These are phyloP conservation scores for Phytophthora sp. DNA, from an alignment of 352 stramenopile genomes.

Conservation along the genomic window DNA sequence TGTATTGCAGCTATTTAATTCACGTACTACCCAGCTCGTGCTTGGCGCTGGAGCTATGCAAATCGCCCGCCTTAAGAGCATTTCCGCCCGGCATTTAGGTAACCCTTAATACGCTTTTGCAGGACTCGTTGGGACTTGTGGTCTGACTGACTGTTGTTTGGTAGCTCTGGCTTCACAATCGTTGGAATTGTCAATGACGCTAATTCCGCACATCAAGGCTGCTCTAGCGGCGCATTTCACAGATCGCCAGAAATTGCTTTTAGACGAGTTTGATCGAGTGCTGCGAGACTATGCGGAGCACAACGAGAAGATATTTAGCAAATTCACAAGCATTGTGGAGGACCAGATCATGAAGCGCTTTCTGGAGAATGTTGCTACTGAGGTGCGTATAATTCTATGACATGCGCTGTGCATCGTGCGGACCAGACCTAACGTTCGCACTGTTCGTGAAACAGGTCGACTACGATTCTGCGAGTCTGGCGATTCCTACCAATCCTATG, in stretches of 20 bases:
- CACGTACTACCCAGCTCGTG: slow-evolving; percentile 95
- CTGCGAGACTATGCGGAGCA: slow-evolving; percentile 95
- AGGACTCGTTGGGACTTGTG: no score
- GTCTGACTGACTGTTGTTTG: slow-evolving; percentile 1
- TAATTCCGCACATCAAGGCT: slow-evolving; percentile 96
- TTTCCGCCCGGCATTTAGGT: slow-evolving; percentile 96
- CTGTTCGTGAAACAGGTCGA: slow-evolving; percentile 57
- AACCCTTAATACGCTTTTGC: no score
- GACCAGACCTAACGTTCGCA: slow-evolving; percentile 28
- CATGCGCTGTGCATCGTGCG: slow-evolving; percentile 24
- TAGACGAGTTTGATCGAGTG: slow-evolving; percentile 96
- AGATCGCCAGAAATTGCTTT: slow-evolving; percentile 95
- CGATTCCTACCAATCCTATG: slow-evolving; percentile 84
- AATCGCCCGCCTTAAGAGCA: slow-evolving; percentile 95
- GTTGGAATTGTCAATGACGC: slow-evolving; percentile 92
- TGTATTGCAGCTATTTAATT: slow-evolving; percentile 94
- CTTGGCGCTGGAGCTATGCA: slow-evolving; percentile 97
- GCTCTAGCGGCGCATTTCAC: slow-evolving; percentile 95
- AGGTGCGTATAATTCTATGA: slow-evolving; percentile 38
- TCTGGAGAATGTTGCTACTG: slow-evolving; percentile 75
- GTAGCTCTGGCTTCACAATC: slow-evolving; percentile 95
- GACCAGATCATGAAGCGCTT: slow-evolving; percentile 96
- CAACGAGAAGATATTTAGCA: slow-evolving; percentile 97
- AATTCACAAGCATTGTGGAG: slow-evolving; percentile 98
- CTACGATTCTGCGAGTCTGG: slow-evolving; percentile 65